A percentile compares a stretch with the other conserved stretches of the same genome.
Conservation (phyloP, 257 asterid species). For the Solanum ahanhuiri region DNA sequence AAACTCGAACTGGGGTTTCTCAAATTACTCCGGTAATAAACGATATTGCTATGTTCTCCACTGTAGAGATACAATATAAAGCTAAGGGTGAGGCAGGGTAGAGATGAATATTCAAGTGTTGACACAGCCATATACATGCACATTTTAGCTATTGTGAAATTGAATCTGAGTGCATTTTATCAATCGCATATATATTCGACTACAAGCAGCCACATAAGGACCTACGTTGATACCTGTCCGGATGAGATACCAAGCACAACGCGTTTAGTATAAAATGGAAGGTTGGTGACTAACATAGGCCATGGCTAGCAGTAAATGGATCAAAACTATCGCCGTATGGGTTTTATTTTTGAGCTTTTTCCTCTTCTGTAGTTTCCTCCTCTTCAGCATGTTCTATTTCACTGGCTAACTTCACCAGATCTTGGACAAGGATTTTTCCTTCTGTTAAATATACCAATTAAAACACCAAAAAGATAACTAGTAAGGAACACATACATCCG, state of each 20-base stretch:
- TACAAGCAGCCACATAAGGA: background rate
- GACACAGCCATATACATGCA: background rate
- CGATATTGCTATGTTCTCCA: background rate
- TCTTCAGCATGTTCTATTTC: conserved; percentile 46
- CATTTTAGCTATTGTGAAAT: background rate
- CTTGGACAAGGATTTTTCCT: conserved; percentile 89
- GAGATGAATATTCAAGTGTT: background rate
- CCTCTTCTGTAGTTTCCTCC: conserved; percentile 26
- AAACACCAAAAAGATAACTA: background rate
- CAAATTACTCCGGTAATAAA: background rate
- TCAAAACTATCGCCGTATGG: background rate
- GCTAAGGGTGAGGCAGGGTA: background rate
- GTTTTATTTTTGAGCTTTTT: conserved; percentile 23
- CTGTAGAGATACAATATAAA: background rate
- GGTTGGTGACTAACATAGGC: background rate
- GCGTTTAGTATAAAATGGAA: background rate
- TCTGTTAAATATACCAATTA: conserved; percentile 30
- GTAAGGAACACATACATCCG: background rate
- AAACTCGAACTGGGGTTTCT: background rate
- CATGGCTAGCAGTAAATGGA: background rate
- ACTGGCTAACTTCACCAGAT: conserved; percentile 64
- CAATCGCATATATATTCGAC: background rate
- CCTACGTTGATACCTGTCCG: background rate
- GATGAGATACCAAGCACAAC: background rate
- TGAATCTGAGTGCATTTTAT: background rate